phyloP scores from a whole-genome alignment of 306 rosid genomes.

The Pterocarpus santalinus region DNA sequence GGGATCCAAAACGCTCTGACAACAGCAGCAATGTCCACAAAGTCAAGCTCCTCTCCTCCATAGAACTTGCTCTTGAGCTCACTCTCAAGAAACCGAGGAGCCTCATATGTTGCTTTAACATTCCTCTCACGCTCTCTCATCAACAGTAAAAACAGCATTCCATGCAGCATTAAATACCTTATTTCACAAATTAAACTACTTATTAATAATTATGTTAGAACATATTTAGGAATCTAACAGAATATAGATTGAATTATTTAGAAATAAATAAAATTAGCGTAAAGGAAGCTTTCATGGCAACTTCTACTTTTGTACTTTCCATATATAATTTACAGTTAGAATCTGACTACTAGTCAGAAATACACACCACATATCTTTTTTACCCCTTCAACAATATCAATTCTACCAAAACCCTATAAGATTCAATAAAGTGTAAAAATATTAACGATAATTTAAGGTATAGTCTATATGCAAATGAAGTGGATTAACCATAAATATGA shows the following conservation, averaged over 20 bases:
- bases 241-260: background rate
- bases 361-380: too few relatives aligned
- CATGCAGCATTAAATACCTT: slow-evolving; percentile 39
- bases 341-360: too few relatives aligned
- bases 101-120: slow-evolving; percentile 46
- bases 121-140: slow-evolving; percentile 49
- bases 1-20: slow-evolving; percentile 53
- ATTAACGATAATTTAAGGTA: background rate
- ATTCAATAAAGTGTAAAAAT: too few relatives aligned
- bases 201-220: background rate
- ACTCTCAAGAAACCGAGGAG: slow-evolving; percentile 54
- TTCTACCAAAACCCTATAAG: background rate
- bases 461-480: background rate
- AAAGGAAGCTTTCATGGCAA: too few relatives aligned
- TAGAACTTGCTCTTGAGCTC: slow-evolving; percentile 67
- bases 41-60: slow-evolving; percentile 63
- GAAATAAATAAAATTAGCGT: too few relatives aligned
- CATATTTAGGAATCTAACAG: background rate
- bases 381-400: too few relatives aligned
- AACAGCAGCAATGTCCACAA: slow-evolving; percentile 65
- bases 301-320: background rate
- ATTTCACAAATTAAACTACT: background rate
- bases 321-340: background rate
- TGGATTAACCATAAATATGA: background rate
- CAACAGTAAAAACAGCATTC: slow-evolving; percentile 35